Conservation (phyloP, 2,329 filamentous ascomycete species). For the Zymoseptoria tritici region DNA sequence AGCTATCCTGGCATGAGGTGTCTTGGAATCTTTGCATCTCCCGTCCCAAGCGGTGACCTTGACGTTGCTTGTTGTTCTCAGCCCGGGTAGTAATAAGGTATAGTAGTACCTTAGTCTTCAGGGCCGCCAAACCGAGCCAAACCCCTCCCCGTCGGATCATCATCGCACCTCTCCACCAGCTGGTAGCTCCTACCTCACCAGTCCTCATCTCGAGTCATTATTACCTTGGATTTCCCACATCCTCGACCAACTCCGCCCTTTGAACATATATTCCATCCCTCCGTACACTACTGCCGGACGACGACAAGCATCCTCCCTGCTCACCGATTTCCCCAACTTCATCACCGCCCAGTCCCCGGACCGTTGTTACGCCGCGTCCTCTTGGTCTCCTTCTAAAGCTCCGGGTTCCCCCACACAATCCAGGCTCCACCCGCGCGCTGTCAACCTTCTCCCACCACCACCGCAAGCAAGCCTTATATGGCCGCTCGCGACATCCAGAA, state of each 20-base stretch:
- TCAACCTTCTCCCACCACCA: slow-evolving; percentile 1
- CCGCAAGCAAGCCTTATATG: slow-evolving; percentile 15
- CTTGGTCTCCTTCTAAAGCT: not conserved
- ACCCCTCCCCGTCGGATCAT: not conserved
- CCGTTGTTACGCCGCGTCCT: not conserved
- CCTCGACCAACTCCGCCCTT: not conserved
- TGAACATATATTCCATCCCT: not conserved
- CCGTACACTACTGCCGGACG: not conserved
- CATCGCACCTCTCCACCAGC: not conserved
- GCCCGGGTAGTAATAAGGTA: too few species aligned
- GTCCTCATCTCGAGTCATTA: not conserved
- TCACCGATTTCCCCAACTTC: not conserved
- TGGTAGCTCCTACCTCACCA: not conserved
- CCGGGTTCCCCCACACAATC: not conserved
- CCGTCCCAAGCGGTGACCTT: not conserved
- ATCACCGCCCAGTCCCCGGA: not conserved
- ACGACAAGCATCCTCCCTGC: not conserved
- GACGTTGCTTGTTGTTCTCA: not conserved
- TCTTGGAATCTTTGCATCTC: not conserved
- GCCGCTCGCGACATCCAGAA: slow-evolving; percentile 27
- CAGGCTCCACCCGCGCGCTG: not conserved
- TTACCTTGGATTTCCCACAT: not conserved
- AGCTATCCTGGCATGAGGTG: not conserved
- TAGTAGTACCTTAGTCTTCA: too few species aligned
- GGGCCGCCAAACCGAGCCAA: not conserved